Conservation (phyloP, 345 rosid genomes). For the Ceriops zippeliana region DNA sequence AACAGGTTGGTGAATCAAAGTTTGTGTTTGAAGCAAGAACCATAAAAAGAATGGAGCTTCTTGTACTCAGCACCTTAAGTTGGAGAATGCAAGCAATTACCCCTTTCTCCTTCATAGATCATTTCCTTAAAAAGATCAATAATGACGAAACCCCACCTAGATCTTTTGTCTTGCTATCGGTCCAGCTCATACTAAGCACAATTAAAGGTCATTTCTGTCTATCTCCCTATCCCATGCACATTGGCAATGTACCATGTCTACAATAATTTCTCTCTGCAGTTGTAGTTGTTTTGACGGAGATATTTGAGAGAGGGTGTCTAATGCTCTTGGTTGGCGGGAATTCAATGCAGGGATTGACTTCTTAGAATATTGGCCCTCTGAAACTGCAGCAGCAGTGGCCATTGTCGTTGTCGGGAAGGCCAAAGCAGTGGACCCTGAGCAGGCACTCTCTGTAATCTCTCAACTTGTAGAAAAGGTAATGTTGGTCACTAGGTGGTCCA, state of each 20-base stretch:
- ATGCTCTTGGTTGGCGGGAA: constrained; percentile 37
- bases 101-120: constrained; percentile 59
- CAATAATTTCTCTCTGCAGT: constrained; percentile 18
- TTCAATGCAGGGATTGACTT: constrained; percentile 62
- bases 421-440: constrained; percentile 41
- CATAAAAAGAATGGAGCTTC: constrained; percentile 71
- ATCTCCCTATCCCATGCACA: background rate
- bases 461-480: constrained; percentile 50
- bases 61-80: constrained; percentile 54
- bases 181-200: constrained; percentile 43
- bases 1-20: constrained; percentile 51
- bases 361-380: constrained; percentile 71
- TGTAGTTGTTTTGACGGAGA: constrained; percentile 21
- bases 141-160: constrained; percentile 35
- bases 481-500: constrained; percentile 25
- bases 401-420: constrained; percentile 40
- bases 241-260: constrained; percentile 13
- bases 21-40: constrained; percentile 63
- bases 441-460: constrained; percentile 44
- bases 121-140: constrained; percentile 51
- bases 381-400: constrained; percentile 78
- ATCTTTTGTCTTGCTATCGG: constrained; percentile 37
- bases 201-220: constrained; percentile 38
- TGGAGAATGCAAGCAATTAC: constrained; percentile 83
- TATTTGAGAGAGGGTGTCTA: constrained; percentile 18